Base-by-base conservation (phyloP, 306 rosid genomes). In the Calophaca sinica region DNA sequence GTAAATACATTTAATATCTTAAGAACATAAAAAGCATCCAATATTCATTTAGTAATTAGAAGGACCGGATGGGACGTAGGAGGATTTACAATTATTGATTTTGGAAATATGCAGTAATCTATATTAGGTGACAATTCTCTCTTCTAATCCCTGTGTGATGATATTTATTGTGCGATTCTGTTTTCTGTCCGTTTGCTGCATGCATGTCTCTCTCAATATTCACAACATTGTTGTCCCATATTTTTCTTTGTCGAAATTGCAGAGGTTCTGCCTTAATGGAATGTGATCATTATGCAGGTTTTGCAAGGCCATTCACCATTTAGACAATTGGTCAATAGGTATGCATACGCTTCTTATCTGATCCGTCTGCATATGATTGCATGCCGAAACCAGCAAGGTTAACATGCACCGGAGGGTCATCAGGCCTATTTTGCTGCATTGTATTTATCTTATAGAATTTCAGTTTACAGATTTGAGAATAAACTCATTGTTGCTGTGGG, bases 301-400 rank as follows among this genome's bases (percentile, higher is more conserved):
- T 81, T 91, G 54, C 98, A 89, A 79, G 97, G 94, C 46, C 98
- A 91, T 84, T 84, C 97, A 50, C 93, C 97, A 61, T 94, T 94
- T 83, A 94, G 80, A 82, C 93, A 87, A 63, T 81, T 89, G 73
- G 90, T 82, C 32, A 70, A 81, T 79, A 88, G 97, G 98, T 94
- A 89, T 20, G 75, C 36, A 14, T 53, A 77, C 45, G 74, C 62
- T 31, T 72, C 70, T 62, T 55, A 62, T 60, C 57, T 65, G 71
- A 64, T 62, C 4, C 64, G 59, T 7, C 14, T 52, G 52, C 6
- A 10, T 29, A 33, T 39, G 31, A 42, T 69, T 38, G 6, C 39
- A 55, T 55, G 54, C 66, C 69, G 78, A 73, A 68, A 72, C 28
- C 69, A 55, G 28, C 66, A 31, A 13, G 71, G 46, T 54, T 70